A percentile compares a stretch with the other conserved stretches of the same genome.
These are phyloP conservation scores for Mortierella polycephala DNA, from an alignment of 371 early-diverging fungal species.

Conservation along the genomic window DNA sequence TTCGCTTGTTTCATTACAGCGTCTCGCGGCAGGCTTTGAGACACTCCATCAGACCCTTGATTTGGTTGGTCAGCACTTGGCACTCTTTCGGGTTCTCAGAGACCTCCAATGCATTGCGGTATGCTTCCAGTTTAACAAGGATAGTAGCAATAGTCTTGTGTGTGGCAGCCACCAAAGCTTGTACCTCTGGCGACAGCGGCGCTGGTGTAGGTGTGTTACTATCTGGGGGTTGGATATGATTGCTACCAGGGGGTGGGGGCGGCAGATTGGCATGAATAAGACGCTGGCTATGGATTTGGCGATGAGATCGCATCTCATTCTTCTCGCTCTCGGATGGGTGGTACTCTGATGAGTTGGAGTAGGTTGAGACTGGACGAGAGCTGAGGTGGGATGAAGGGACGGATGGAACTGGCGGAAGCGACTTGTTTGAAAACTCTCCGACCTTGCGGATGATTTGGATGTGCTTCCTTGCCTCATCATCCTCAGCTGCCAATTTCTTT, in stretches of 20 bases:
- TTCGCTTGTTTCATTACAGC: conserved; percentile 8
- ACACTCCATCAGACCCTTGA: conserved; percentile 54
- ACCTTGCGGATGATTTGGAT: conserved; percentile 49
- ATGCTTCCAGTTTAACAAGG: conserved; percentile 41
- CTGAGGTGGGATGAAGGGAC: not conserved
- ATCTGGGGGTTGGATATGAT: not conserved
- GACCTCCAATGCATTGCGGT: conserved; percentile 40
- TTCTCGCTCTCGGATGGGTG: conserved; percentile 19
- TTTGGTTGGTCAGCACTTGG: conserved; percentile 39
- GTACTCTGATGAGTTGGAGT: conserved; percentile 44
- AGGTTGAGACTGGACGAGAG: conserved; percentile 38
- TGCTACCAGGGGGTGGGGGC: not conserved
- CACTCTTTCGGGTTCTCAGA: conserved; percentile 51
- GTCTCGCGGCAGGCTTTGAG: conserved; percentile 50
- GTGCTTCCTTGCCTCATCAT: conserved; percentile 43
- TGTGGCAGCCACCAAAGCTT: conserved; percentile 38
- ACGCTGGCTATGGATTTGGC: conserved; percentile 6
- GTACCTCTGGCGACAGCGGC: conserved; percentile 44
- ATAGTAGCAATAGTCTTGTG: conserved; percentile 52
- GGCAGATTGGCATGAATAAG: conserved; percentile 1
- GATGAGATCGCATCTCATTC: conserved; percentile 4
- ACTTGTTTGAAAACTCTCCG: conserved; percentile 40
- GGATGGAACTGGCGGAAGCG: conserved; percentile 45
- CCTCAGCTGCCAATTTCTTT: conserved; percentile 40
- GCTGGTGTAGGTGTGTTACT: conserved; percentile 27